Conservation (phyloP, 1,284 basidiomycete species). For the Prillingera fragicola region DNA sequence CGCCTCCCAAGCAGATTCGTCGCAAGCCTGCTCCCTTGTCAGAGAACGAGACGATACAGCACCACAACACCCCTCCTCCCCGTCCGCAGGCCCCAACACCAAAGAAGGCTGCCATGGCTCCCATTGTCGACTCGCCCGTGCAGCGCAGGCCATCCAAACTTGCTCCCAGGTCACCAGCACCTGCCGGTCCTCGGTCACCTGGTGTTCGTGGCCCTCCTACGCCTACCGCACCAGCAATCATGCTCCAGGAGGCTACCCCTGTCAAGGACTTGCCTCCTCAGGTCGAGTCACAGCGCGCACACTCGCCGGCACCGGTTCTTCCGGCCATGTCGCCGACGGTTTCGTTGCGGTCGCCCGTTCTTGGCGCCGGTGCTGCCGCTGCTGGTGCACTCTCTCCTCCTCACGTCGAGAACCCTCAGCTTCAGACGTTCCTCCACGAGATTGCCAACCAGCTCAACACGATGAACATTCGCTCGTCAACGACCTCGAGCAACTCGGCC, state of each 20-base stretch:
- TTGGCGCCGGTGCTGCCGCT: conserved; percentile 28
- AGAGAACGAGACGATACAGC: conserved; percentile 39
- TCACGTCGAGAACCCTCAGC: conserved; percentile 50
- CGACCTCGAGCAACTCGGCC: conserved; percentile 45
- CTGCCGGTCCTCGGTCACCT: conserved; percentile 34
- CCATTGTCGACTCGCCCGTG: conserved; percentile 20
- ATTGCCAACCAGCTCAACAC: conserved; percentile 56
- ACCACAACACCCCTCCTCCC: conserved; percentile 24
- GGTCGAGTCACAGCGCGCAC: not conserved
- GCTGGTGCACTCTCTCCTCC: conserved; percentile 47
- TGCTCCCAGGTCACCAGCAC: conserved; percentile 20
- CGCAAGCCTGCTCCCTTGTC: conserved; percentile 29
- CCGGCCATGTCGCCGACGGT: too few relatives aligned
- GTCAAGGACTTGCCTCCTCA: conserved; percentile 31
- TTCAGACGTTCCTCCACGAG: conserved; percentile 56
- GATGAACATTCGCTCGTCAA: conserved; percentile 50
- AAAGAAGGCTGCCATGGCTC: conserved; percentile 40
- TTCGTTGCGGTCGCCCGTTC: not conserved
- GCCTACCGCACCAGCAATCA: conserved; percentile 42
- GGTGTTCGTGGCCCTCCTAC: conserved; percentile 21
- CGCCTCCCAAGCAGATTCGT: conserved; percentile 8
- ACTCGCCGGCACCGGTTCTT: conserved; percentile 1
- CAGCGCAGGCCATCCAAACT: conserved; percentile 24
- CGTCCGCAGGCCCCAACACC: conserved; percentile 46
- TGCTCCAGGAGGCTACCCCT: conserved; percentile 50